Evolutionary conservation across 495 filamentous ascomycete genomes (phyloP), one percentile per base, ranked within the genome.

Genomic region (Xylaria castorea): DNA sequence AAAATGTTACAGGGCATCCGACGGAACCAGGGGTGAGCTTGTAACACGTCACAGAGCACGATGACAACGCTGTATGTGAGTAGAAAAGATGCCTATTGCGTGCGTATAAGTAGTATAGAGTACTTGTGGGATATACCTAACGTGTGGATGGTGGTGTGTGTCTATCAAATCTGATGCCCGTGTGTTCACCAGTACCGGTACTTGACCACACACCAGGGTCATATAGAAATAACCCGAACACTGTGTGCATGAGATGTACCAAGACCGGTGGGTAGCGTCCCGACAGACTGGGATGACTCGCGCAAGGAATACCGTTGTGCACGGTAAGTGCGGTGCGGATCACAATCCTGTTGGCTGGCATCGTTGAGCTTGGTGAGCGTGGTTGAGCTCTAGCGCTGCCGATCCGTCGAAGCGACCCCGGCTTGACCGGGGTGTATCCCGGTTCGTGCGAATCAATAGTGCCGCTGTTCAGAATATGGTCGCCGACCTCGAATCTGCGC

Each of bases 221-320:
- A 2, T 1, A 3, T 18, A 20, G 42, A 11, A 32, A 9, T 34
- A 44, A 6, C 42, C 25, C 6, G 63, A 66, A 22, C 38, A 66
- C 63, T 48, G 40, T 40, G 63, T 50, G 63, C 38, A 7, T 1
- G 38, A 25, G 38, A 30, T 2, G 38, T 64, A 64, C 61, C 38
- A 18, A 22, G 38, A 44, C 61, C 50, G 3, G 44, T 62, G 44
- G 58, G 27, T 25, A 60, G 50, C 62, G 62, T 72, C 63, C 70
- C 70, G 70, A 72, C 70, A 72, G 63, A 62, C 70, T 72, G 70
- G 70, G 70, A 72, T 72, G 70, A 46, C 70, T 72, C 70, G 70
- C 63, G 70, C 70, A 72, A 72, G 70, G 70, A 72, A 66, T 68
- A 62, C 69, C 69, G 61, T 71, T 71, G 62, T 36, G 36, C 60